Conservation (phyloP, 176 grass and related monocot species). For the Musa schizocarpa region DNA sequence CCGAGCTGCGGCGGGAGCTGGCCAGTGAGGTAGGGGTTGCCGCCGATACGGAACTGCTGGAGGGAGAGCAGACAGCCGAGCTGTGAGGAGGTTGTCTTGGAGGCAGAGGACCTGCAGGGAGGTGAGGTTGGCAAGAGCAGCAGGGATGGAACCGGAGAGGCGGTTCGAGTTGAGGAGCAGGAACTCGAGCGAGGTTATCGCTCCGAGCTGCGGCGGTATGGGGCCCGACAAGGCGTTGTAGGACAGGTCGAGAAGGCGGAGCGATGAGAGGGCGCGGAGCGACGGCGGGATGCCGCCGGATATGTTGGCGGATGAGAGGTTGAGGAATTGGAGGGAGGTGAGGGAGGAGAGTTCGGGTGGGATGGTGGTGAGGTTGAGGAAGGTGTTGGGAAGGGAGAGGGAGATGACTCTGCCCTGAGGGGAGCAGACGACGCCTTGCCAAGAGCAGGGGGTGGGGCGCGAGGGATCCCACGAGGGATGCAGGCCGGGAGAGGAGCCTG, state of each 20-base stretch:
- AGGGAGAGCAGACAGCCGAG: conserved; percentile 68
- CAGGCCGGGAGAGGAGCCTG: conserved; percentile 24
- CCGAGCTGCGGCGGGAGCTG: conserved; percentile 58
- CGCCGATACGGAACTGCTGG: conserved; percentile 78
- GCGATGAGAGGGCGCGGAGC: conserved; percentile 40
- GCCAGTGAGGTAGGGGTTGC: conserved; percentile 53
- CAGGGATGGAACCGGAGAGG: conserved; percentile 27
- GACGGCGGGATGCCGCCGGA: conserved; percentile 48
- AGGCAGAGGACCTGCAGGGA: conserved; percentile 4
- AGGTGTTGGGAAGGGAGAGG: conserved; percentile 72
- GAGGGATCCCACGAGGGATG: conserved; percentile 75
- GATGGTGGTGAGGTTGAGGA: conserved; percentile 80
- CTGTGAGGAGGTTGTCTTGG: conserved; percentile 22
- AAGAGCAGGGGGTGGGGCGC: conserved; percentile 56
- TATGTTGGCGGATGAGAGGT: conserved; percentile 87
- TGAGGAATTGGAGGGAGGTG: conserved; percentile 74
- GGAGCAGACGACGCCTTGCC: conserved; percentile 88
- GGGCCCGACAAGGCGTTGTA: conserved; percentile 66
- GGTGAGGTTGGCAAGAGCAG: conserved; percentile 25
- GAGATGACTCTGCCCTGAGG: conserved; percentile 75
- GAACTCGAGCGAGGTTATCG: conserved; percentile 60
- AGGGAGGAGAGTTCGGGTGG: conserved; percentile 54
- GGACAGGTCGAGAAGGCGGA: conserved; percentile 82
- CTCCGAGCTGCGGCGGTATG: conserved; percentile 45
- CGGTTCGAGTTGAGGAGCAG: conserved; percentile 72